Evolutionary conservation across 805 yeast species (phyloP), one percentile per base, ranked within the genome.

Genomic region (Saturnispora ahearnii): DNA sequence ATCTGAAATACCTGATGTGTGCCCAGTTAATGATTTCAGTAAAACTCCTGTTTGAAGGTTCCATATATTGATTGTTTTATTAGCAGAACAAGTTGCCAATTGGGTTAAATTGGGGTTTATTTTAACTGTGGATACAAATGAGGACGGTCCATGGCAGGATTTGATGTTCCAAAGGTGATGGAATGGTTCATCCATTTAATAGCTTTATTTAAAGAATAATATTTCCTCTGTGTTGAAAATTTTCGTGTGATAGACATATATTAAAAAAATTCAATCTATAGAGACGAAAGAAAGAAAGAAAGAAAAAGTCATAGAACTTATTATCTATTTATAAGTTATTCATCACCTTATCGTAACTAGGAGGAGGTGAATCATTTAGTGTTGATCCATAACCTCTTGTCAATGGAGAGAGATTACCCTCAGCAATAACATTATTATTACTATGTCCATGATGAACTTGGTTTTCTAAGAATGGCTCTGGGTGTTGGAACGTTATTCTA

Each of bases 1-100:
- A 53, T 83, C 89, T 12, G 90, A 83, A 2, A 91, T 71, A 1
- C 96, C 93, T 28, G 66, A 72, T 2, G 77, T 63, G 61, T 91
- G 96, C 1, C 89, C 90, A 9, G 53, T 51, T 37, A 76, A 57
- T 12, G 69, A 61, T 28, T 69, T 55, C 9, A 64, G 51, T 28
- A 69, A 57, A 6, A 58, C 52, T 2, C 74, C 76, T 5, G 41
- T 41, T 7, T 33, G 15, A 4, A 74, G 56, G 47, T 76, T 74
- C 79, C 84, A 83, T 6, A 87, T 63, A 34, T 75, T 73, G 41
- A 86, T 74, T 3, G 80, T 71, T 45, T 73, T 76, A 58, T 81
- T 86, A 9, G 81, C 74, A 1, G 82, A 70, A 32, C 77, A 66
- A 0, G 81, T 69, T 1, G 95, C 95, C 12, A 85, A 54, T 11